Percentiles rank a stretch among this genome's conserved stretches.
Conservation (phyloP, 2,329 filamentous ascomycete species). For the Arthrobotrys sphaeroides region DNA sequence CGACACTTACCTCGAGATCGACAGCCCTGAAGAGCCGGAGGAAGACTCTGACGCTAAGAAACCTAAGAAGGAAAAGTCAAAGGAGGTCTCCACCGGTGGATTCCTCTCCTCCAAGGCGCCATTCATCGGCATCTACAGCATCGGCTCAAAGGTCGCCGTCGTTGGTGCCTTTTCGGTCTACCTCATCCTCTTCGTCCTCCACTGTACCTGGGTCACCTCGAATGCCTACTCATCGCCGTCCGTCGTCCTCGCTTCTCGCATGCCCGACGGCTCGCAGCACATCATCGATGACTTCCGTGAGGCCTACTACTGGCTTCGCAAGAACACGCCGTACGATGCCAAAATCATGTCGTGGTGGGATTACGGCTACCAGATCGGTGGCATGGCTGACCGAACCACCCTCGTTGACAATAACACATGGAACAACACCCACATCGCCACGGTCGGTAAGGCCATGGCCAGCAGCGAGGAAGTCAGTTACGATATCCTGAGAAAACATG, state of each 20-base stretch:
- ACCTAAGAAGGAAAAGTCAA: conserved; percentile 64
- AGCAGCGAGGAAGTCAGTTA: conserved; percentile 98
- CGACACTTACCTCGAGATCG: conserved; percentile 79
- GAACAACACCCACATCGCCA: conserved; percentile 99
- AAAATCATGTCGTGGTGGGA: conserved; percentile 99
- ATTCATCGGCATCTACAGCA: conserved; percentile 80
- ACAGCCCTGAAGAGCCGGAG: conserved; percentile 69
- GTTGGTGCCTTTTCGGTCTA: conserved; percentile 78
- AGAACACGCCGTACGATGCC: conserved; percentile 92
- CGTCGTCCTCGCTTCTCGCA: conserved; percentile 88
- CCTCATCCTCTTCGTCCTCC: conserved; percentile 89
- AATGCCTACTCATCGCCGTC: conserved; percentile 99
- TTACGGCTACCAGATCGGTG: conserved; percentile 99
- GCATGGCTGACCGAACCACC: conserved; percentile 97
- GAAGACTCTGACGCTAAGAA: conserved; percentile 70
- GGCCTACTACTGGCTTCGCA: conserved; percentile 98
- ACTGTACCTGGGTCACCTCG: conserved; percentile 99
- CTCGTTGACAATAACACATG: conserved; percentile 99
- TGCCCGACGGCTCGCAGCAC: conserved; percentile 94
- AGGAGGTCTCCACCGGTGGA: conserved; percentile 25
- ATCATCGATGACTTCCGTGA: conserved; percentile 99
- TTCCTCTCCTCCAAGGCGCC: conserved; percentile 53
- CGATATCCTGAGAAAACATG: conserved; percentile 96
- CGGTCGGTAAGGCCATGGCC: conserved; percentile 98
- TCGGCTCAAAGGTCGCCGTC: conserved; percentile 80